Conservation (phyloP, 345 rosid species). For the Salix arbutifolia region DNA sequence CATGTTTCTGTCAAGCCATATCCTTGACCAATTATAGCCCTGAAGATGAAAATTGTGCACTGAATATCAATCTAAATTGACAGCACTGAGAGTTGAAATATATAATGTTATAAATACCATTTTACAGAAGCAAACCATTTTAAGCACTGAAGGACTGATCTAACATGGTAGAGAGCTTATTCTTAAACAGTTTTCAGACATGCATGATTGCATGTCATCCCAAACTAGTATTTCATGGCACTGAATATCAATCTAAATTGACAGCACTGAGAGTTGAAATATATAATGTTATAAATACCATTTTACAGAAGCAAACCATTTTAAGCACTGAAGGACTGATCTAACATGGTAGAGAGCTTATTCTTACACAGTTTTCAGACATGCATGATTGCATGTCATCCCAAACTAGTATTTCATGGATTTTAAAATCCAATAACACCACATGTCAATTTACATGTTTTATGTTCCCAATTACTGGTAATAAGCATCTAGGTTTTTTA, state of each 20-base stretch:
- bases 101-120: not conserved
- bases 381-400: not conserved
- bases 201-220: not conserved
- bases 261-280: not conserved
- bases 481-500: not conserved
- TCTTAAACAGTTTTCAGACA: not conserved
- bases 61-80: conserved; percentile 10
- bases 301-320: not conserved
- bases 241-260: conserved; percentile 10
- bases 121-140: not conserved
- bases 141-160: not conserved
- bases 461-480: not conserved
- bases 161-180: not conserved
- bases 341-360: not conserved
- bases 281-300: not conserved
- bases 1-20: conserved; percentile 95
- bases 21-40: conserved; percentile 84
- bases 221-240: no score
- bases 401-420: no score
- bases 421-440: no score
- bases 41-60: conserved; percentile 19
- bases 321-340: not conserved
- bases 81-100: not conserved
- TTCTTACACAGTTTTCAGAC: not conserved
- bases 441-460: not conserved